phyloP scores from a whole-genome alignment of 2,329 filamentous ascomycete genomes.

The Pleurostoma richardsiae region DNA sequence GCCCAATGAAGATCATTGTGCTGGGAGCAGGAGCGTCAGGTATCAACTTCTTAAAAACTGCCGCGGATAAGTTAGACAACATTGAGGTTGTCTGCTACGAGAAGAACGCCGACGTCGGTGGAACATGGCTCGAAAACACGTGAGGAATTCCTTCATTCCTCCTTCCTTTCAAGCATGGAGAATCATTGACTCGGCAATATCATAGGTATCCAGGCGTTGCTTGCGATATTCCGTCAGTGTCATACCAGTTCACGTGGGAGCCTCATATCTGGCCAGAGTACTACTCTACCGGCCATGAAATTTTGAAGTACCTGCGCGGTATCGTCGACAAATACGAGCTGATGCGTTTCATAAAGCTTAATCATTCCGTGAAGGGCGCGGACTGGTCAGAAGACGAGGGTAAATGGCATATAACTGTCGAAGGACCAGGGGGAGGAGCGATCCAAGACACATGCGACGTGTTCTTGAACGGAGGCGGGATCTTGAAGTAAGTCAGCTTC shows the following conservation, averaged over 20 bases:
- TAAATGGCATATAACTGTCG: slow-evolving; percentile 3
- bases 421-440: background rate
- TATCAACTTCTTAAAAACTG: slow-evolving; percentile 1
- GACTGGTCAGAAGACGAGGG: slow-evolving; percentile 14
- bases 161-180: background rate
- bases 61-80: background rate
- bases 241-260: slow-evolving; percentile 39
- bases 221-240: slow-evolving; percentile 1
- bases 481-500: background rate
- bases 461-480: slow-evolving; percentile 2
- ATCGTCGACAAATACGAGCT: slow-evolving; percentile 32
- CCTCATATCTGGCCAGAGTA: slow-evolving; percentile 50
- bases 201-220: background rate
- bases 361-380: slow-evolving; percentile 13
- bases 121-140: slow-evolving; percentile 18
- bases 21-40: slow-evolving; percentile 2
- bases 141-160: background rate
- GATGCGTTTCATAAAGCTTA: slow-evolving; percentile 15
- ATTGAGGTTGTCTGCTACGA: slow-evolving; percentile 16
- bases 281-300: slow-evolving; percentile 47
- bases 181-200: background rate
- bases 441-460: slow-evolving; percentile 3
- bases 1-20: slow-evolving; percentile 1
- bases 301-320: slow-evolving; percentile 43
- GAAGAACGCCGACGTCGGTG: slow-evolving; percentile 17